Conservation (phyloP, 495 filamentous ascomycete species). For the Aspergillus sparsus region DNA sequence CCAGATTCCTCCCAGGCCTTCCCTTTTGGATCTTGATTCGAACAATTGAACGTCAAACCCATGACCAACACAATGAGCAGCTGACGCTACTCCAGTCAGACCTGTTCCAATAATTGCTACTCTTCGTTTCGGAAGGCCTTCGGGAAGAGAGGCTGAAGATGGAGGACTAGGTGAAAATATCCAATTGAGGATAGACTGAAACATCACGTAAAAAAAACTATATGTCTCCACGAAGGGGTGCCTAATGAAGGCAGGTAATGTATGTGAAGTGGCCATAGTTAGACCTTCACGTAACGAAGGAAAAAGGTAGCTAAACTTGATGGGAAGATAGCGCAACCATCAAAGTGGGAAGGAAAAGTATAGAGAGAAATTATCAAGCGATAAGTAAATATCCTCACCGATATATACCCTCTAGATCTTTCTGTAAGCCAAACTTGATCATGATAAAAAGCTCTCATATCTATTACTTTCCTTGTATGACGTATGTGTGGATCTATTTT, state of each 20-base stretch:
- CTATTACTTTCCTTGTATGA: neutral
- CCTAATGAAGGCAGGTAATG: constrained; percentile 25
- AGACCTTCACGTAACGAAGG: too few species aligned
- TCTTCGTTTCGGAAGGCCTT: constrained; percentile 53
- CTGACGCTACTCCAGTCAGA: constrained; percentile 78
- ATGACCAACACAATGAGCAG: constrained; percentile 84
- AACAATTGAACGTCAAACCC: constrained; percentile 82
- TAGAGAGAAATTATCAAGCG: too few species aligned
- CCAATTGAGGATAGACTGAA: constrained; percentile 66
- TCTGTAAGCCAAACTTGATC: neutral
- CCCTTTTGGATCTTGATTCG: constrained; percentile 62
- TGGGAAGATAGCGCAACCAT: too few species aligned
- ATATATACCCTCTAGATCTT: neutral
- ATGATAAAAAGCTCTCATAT: neutral
- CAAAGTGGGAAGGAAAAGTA: too few species aligned
- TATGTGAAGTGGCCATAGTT: neutral
- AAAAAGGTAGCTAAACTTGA: too few species aligned
- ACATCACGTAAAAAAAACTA: constrained; percentile 61
- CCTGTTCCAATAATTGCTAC: constrained; percentile 84
- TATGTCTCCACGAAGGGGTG: constrained; percentile 46
- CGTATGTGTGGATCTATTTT: constrained; percentile 8
- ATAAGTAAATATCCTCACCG: too few species aligned
- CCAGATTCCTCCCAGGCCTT: constrained; percentile 79
- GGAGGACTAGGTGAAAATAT: constrained; percentile 72
- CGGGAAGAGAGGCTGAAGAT: constrained; percentile 50